Evolutionary conservation across 73 alveolate species (phyloP).

Genomic region (Durusdinium trenchii): DNA sequence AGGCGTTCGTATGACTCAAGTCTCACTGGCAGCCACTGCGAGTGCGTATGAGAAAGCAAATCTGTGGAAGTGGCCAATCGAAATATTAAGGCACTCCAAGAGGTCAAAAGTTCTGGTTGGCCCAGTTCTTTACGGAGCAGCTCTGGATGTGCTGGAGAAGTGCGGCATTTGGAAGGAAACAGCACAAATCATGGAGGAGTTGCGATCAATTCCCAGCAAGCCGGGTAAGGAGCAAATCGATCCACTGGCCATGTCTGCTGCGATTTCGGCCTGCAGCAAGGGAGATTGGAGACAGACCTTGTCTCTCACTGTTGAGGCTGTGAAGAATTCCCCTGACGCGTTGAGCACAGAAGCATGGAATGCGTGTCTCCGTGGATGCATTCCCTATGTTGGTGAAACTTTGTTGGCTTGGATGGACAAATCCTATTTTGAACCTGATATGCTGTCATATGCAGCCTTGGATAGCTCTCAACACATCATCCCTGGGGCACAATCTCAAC

Average conservation of each 20-base stretch:
- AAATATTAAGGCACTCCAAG: conserved; percentile 9
- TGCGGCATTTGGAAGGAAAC: conserved; percentile 45
- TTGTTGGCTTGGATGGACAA: conserved; percentile 35
- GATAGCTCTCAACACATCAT: not conserved
- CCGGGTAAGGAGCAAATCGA: not conserved
- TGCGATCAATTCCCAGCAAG: not conserved
- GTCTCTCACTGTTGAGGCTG: not conserved
- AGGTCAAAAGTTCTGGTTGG: not conserved
- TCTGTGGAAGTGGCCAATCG: conserved; percentile 47
- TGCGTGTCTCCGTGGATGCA: conserved; percentile 58
- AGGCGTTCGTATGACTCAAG: not conserved
- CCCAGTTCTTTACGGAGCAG: conserved; percentile 32
- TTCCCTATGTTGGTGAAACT: not conserved
- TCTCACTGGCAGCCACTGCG: conserved; percentile 67
- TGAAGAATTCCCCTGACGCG: not conserved
- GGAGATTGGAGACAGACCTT: conserved; percentile 34
- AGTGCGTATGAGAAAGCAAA: conserved; percentile 59
- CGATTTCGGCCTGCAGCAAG: conserved; percentile 77
- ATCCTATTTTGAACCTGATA: conserved; percentile 26
- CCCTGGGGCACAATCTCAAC: not conserved
- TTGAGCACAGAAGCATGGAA: conserved; percentile 82
- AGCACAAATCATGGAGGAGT: not conserved
- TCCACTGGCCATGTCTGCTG: conserved; percentile 49
- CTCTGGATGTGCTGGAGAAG: conserved; percentile 55
- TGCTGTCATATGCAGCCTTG: conserved; percentile 56